Base-by-base conservation (phyloP, 148 eudicot species). In the Diospyros lotus region DNA sequence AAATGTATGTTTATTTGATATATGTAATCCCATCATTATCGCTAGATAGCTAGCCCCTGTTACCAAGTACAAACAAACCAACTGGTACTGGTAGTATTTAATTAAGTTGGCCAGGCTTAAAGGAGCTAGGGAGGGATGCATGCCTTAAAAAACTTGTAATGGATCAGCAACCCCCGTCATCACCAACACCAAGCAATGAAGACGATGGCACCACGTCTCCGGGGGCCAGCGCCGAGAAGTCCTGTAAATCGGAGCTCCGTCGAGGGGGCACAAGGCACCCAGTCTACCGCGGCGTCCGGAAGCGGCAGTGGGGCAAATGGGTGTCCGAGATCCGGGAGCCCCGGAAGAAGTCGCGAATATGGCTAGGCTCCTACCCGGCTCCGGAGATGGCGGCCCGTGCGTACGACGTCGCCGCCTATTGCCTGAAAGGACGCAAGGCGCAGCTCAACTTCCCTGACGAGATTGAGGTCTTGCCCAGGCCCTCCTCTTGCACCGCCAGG, bases 311-410 rank as follows among this genome's bases (percentile, higher is more conserved):
- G 93, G 94, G 94, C 1, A 88, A 86, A 82, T 90, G 94, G 94
- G 94, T 90, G 11, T 90, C 94, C 2, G 94, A 90, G 48, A 90
- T 90, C 69, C 85, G 94, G 2, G 94, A 90, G 67, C 94, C 94
- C 6, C 73, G 80, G 39, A 88, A 88, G 71, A 88, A 86, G 75
- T 77, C 69, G 45, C 81, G 94, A 1, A 90, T 90, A 55, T 90
- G 94, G 94, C 87, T 90, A 44, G 94, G 94, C 14, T 86, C 91
- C 3, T 87, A 86, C 54, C 82, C 88, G 8, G 73, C 76, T 0
- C 91, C 91, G 3, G 90, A 90, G 18, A 88, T 88, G 91, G 94
- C 94, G 0, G 91, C 94, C 3, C 84, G 88, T 17, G 94, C 94
- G 0, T 86, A 90, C 60, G 94, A 90, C 62, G 91, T 90, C 43